Evolutionary conservation across 2,329 filamentous ascomycete species (phyloP).

Genomic region (Pseudocercospora pini-densiflorae): DNA sequence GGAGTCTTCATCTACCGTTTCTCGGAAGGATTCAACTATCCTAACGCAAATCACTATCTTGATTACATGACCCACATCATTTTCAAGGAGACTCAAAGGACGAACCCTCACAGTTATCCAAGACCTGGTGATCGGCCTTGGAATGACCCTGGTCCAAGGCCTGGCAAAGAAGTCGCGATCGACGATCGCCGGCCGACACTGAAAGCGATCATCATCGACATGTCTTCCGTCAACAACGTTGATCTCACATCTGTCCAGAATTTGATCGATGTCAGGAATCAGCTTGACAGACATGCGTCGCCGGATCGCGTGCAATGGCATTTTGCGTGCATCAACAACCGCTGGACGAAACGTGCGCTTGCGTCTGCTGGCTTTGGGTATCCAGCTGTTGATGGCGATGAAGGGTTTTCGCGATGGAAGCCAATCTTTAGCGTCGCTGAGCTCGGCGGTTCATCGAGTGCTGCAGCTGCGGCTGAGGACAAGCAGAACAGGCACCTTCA

Average conservation of each 20-base stretch:
- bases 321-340: constrained; percentile 89
- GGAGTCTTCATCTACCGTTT: constrained; percentile 97
- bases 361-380: constrained; percentile 87
- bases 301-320: constrained; percentile 93
- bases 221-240: constrained; percentile 90
- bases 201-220: constrained; percentile 91
- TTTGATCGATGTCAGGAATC: constrained; percentile 91
- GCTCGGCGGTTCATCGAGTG: constrained; percentile 72
- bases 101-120: constrained; percentile 69
- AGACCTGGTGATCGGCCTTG: constrained; percentile 76
- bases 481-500: constrained; percentile 60
- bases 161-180: constrained; percentile 51
- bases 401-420: constrained; percentile 73
- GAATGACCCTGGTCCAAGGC: constrained; percentile 86
- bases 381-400: constrained; percentile 61
- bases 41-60: constrained; percentile 87
- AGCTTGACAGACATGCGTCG: constrained; percentile 81
- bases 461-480: constrained; percentile 69
- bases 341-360: constrained; percentile 92
- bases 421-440: constrained; percentile 95
- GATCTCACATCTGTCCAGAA: constrained; percentile 92
- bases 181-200: constrained; percentile 67
- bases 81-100: constrained; percentile 71
- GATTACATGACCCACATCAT: constrained; percentile 63
- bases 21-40: constrained; percentile 93